Evolutionary conservation across 1,139 yeast species (phyloP).

Genomic region (Candida freyschussii): DNA sequence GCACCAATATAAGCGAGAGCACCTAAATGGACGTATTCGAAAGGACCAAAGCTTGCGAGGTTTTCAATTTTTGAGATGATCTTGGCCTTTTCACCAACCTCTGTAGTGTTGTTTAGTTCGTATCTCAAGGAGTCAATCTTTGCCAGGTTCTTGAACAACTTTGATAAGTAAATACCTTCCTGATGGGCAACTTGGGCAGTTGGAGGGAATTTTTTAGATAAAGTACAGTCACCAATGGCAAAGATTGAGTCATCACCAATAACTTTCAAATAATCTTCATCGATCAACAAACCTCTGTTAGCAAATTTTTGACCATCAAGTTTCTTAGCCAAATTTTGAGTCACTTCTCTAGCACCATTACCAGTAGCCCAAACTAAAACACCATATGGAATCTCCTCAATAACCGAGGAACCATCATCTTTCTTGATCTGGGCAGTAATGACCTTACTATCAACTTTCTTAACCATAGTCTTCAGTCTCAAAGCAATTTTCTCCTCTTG

Average conservation of each 20-base stretch:
- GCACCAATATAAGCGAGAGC: slow-evolving; percentile 80
- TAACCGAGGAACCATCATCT: slow-evolving; percentile 50
- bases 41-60: slow-evolving; percentile 52
- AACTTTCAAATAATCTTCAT: slow-evolving; percentile 69
- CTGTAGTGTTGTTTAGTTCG: slow-evolving; percentile 33
- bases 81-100: slow-evolving; percentile 30
- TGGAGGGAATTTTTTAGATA: slow-evolving; percentile 83
- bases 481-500: slow-evolving; percentile 74
- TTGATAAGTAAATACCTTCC: slow-evolving; percentile 81
- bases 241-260: slow-evolving; percentile 81
- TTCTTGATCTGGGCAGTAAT: slow-evolving; percentile 68
- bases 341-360: slow-evolving; percentile 80
- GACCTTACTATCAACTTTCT: slow-evolving; percentile 65
- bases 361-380: slow-evolving; percentile 97
- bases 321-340: slow-evolving; percentile 60
- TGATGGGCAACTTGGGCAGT: slow-evolving; percentile 98
- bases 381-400: slow-evolving; percentile 77
- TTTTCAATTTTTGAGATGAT: slow-evolving; percentile 66
- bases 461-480: slow-evolving; percentile 81
- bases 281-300: slow-evolving; percentile 82
- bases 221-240: slow-evolving; percentile 93
- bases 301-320: slow-evolving; percentile 80
- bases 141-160: slow-evolving; percentile 63
- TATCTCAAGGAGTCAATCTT: slow-evolving; percentile 60
- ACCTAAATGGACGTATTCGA: slow-evolving; percentile 65